These are phyloP conservation scores for Sugiyamaella neomexicana DNA, from an alignment of 1,139 yeast species.

Conservation along the genomic window DNA sequence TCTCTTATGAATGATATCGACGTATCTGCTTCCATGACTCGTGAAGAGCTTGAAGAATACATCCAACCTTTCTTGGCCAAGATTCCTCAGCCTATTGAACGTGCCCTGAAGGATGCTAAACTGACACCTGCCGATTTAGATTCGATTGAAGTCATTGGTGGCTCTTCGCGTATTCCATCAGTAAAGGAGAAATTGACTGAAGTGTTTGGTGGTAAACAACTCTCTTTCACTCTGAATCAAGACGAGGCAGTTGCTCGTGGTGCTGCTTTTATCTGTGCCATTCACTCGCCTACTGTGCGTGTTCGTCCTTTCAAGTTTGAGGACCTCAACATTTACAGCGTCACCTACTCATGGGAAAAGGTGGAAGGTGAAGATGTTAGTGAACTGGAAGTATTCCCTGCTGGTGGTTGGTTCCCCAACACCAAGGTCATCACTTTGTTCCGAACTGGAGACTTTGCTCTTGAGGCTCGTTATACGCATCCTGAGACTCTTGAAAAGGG, in stretches of 20 bases:
- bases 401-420: conserved; percentile 89
- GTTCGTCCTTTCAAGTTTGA: conserved; percentile 98
- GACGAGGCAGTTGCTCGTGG: conserved; percentile 99
- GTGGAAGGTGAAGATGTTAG: conserved; percentile 87
- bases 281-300: conserved; percentile 98
- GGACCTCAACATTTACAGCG: conserved; percentile 89
- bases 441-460: conserved; percentile 85
- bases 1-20: conserved; percentile 97
- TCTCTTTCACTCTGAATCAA: conserved; percentile 95
- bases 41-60: conserved; percentile 91
- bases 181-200: conserved; percentile 78
- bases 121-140: conserved; percentile 73
- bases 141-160: conserved; percentile 94
- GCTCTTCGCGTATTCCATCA: conserved; percentile 96
- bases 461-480: conserved; percentile 84
- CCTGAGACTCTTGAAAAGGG: conserved; percentile 72
- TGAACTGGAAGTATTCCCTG: conserved; percentile 95
- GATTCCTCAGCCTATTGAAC: conserved; percentile 73
- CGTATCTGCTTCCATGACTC: conserved; percentile 82
- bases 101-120: conserved; percentile 80
- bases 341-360: conserved; percentile 93
- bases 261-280: conserved; percentile 98
- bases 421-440: conserved; percentile 93
- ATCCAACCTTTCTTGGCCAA: conserved; percentile 78
- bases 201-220: conserved; percentile 81